These are phyloP conservation scores for Stemphylium vesicarium DNA, from an alignment of 2,329 filamentous ascomycete species.

Conservation along the genomic window DNA sequence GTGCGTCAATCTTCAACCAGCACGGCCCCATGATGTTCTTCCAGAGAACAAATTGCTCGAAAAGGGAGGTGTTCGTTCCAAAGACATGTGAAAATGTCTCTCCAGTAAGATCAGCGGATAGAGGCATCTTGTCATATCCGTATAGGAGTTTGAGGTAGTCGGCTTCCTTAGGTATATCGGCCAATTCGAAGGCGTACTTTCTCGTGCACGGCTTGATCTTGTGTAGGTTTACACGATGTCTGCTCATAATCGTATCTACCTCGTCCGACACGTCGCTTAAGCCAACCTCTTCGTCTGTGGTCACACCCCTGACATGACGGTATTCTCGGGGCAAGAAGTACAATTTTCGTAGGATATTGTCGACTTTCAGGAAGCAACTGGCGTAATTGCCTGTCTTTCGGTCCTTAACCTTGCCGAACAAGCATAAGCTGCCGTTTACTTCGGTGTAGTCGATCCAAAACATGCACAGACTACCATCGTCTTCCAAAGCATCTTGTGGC, in stretches of 20 bases:
- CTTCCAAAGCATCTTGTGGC: constrained; percentile 84
- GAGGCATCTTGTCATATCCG: constrained; percentile 80
- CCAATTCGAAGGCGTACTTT: constrained; percentile 95
- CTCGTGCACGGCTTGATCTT: constrained; percentile 90
- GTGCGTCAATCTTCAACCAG: constrained; percentile 89
- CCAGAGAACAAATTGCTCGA: constrained; percentile 98
- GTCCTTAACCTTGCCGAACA: constrained; percentile 96
- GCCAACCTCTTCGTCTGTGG: constrained; percentile 77
- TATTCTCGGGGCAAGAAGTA: constrained; percentile 86
- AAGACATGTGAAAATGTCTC: constrained; percentile 95
- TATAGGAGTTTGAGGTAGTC: constrained; percentile 97
- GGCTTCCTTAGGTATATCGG: constrained; percentile 82
- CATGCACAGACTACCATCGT: constrained; percentile 88
- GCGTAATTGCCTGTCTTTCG: constrained; percentile 79
- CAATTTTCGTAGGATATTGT: constrained; percentile 90
- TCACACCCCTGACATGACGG: constrained; percentile 64
- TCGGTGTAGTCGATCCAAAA: constrained; percentile 99
- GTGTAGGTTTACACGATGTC: constrained; percentile 82
- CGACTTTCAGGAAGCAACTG: constrained; percentile 94
- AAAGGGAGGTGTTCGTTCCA: constrained; percentile 88
- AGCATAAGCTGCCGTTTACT: constrained; percentile 85
- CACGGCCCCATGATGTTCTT: constrained; percentile 99
- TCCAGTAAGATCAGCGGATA: constrained; percentile 75
- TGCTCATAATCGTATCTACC: constrained; percentile 86
- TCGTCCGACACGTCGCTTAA: constrained; percentile 92